phyloP scores from a whole-genome alignment of 2,329 filamentous ascomycete genomes.

The Clonostachys byssicola region DNA sequence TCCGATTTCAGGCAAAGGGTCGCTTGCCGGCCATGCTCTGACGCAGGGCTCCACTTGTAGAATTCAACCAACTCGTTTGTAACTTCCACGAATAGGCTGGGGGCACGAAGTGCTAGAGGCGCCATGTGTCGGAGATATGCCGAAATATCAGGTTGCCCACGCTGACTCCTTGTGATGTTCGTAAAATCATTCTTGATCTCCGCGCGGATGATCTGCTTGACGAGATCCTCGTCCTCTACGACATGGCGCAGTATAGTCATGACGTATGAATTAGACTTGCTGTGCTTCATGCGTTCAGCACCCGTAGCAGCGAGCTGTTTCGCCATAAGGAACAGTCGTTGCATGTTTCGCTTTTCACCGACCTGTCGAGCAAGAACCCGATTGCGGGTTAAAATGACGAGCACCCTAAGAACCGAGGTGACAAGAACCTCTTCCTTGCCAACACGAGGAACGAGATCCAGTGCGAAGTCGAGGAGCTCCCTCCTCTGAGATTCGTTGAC shows the following conservation, averaged over 20 bases:
- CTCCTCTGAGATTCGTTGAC: constrained; percentile 59
- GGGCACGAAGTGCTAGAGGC: constrained; percentile 74
- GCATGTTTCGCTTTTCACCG: constrained; percentile 84
- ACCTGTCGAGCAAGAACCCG: constrained; percentile 71
- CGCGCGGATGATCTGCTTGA: constrained; percentile 86
- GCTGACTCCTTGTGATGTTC: constrained; percentile 38
- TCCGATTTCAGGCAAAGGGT: no score
- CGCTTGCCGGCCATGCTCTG: background rate
- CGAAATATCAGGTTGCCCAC: constrained; percentile 61
- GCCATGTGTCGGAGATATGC: constrained; percentile 74
- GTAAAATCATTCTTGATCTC: constrained; percentile 82
- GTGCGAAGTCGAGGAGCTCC: constrained; percentile 70
- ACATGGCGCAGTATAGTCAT: constrained; percentile 89
- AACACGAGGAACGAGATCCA: constrained; percentile 80
- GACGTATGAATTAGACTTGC: constrained; percentile 55
- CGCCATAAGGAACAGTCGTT: constrained; percentile 89
- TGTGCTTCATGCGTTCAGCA: constrained; percentile 64
- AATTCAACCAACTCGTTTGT: constrained; percentile 76
- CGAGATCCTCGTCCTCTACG: constrained; percentile 86
- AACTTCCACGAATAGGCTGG: constrained; percentile 81
- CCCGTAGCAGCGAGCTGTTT: constrained; percentile 83
- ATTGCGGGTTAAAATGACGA: constrained; percentile 83
- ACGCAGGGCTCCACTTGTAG: background rate
- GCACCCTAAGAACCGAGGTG: constrained; percentile 74
- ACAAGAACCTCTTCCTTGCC: constrained; percentile 85